These are phyloP conservation scores for Phalaenopsis hybrid DNA, from an alignment of 116 monocot species.

Conservation along the genomic window DNA sequence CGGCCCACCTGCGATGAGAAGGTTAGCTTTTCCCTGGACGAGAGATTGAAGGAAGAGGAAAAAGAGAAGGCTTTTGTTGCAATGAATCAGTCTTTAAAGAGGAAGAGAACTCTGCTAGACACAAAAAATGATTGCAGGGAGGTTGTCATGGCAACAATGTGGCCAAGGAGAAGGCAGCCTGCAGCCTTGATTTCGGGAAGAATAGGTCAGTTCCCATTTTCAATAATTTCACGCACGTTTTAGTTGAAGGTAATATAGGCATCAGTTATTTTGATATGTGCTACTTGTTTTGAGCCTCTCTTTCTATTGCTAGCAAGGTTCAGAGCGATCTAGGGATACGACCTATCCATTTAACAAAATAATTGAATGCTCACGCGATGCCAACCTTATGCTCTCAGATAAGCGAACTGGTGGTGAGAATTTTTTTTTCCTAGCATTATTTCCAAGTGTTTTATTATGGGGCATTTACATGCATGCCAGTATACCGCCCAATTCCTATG, in stretches of 20 bases:
- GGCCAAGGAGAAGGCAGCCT: background rate
- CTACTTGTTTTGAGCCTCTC: background rate
- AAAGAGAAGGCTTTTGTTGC: background rate
- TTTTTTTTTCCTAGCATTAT: background rate
- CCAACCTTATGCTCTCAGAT: background rate
- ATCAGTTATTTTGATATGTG: background rate
- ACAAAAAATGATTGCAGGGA: background rate
- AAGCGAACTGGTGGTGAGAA: background rate
- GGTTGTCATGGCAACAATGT: background rate
- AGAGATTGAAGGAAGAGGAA: background rate
- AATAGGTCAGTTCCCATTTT: background rate
- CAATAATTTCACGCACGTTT: background rate
- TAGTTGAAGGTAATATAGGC: background rate
- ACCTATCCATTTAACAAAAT: background rate
- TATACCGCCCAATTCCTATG: too few species aligned
- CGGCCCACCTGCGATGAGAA: conserved; percentile 5
- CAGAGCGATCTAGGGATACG: background rate
- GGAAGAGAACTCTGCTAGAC: background rate
- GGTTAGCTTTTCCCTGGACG: background rate
- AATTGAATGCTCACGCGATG: background rate
- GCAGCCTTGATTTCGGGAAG: background rate
- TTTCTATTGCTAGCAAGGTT: background rate
- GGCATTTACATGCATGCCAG: too few species aligned
- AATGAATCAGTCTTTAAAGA: background rate
- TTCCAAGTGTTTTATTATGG: background rate